Conservation (phyloP, 164 flowering plant genomes). For the Protea cynaroides region DNA sequence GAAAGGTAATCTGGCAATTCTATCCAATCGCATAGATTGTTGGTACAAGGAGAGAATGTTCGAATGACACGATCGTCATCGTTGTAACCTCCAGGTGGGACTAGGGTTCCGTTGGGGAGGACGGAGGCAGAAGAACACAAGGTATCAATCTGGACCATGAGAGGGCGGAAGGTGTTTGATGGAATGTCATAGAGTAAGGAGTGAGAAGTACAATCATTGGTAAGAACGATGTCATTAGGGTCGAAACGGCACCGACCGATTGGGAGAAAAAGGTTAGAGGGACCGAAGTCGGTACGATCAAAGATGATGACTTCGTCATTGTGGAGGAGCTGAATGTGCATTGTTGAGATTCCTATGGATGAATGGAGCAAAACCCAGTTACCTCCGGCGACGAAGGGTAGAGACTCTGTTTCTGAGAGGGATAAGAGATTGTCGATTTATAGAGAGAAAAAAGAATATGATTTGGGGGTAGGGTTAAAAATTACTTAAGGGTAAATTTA, state of each 20-base stretch:
- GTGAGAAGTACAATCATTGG: slow-evolving; percentile 74
- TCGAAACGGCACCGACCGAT: slow-evolving; percentile 35
- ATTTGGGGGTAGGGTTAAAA: no score
- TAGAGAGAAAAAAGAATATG: no score
- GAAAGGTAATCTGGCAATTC: slow-evolving; percentile 36
- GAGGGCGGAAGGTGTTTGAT: slow-evolving; percentile 59
- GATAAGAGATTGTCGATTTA: no score
- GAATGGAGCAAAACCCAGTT: slow-evolving; percentile 20
- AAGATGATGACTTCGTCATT: slow-evolving; percentile 52
- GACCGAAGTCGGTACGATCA: slow-evolving; percentile 75
- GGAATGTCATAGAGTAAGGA: slow-evolving; percentile 57
- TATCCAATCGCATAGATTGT: slow-evolving; percentile 57
- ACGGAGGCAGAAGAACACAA: slow-evolving; percentile 92
- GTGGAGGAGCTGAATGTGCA: slow-evolving; percentile 74
- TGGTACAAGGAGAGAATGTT: slow-evolving; percentile 40
- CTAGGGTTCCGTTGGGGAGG: slow-evolving; percentile 42
- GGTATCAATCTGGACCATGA: slow-evolving; percentile 58
- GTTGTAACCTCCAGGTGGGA: slow-evolving; percentile 81
- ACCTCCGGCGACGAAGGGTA: slow-evolving; percentile 4
- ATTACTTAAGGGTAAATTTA: no score
- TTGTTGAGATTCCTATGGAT: slow-evolving; percentile 67
- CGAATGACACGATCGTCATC: slow-evolving; percentile 56
- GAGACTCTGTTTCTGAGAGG: not conserved
- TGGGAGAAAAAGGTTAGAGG: slow-evolving; percentile 60
- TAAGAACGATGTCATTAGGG: slow-evolving; percentile 25